phyloP scores from a whole-genome alignment of 1,139 yeast genomes.

The Geotrichum restrictum region DNA sequence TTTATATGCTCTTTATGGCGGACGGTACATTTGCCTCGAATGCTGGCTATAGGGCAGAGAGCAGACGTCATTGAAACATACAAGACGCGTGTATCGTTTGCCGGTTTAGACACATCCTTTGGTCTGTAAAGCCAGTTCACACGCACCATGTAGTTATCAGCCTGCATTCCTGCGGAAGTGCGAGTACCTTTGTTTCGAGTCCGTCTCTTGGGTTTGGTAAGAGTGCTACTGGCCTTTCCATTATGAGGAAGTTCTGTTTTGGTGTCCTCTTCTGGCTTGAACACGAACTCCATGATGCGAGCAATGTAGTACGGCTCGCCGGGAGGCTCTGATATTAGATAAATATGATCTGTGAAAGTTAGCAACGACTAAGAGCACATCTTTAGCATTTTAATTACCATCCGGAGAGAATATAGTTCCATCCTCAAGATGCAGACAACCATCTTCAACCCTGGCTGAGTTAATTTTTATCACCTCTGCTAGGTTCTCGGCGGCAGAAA shows the following conservation, averaged over 20 bases:
- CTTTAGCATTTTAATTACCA: slow-evolving; percentile 27
- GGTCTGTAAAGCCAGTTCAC: slow-evolving; percentile 94
- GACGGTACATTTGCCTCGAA: slow-evolving; percentile 72
- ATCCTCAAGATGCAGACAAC: slow-evolving; percentile 40
- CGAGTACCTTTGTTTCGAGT: background rate
- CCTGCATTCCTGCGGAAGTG: slow-evolving; percentile 34
- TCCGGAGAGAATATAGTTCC: slow-evolving; percentile 35
- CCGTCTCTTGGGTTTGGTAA: slow-evolving; percentile 2
- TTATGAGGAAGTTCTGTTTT: background rate
- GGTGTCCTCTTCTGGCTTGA: slow-evolving; percentile 21
- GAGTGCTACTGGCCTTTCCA: background rate
- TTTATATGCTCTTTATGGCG: slow-evolving; percentile 63
- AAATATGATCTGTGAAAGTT: slow-evolving; percentile 55
- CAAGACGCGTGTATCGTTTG: slow-evolving; percentile 68
- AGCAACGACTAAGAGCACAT: slow-evolving; percentile 1
- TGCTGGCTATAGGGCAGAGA: slow-evolving; percentile 70
- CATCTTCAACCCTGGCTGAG: slow-evolving; percentile 39
- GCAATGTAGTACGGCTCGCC: slow-evolving; percentile 94
- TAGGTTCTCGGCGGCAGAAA: slow-evolving; percentile 31
- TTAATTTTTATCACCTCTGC: slow-evolving; percentile 38
- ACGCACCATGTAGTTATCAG: slow-evolving; percentile 55
- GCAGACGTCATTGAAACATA: slow-evolving; percentile 88
- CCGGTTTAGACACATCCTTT: slow-evolving; percentile 67
- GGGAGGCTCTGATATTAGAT: slow-evolving; percentile 87
- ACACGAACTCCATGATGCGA: slow-evolving; percentile 69